Evolutionary conservation across 257 asterid genomes (phyloP).

Genomic region (Solanum habrochaites): DNA sequence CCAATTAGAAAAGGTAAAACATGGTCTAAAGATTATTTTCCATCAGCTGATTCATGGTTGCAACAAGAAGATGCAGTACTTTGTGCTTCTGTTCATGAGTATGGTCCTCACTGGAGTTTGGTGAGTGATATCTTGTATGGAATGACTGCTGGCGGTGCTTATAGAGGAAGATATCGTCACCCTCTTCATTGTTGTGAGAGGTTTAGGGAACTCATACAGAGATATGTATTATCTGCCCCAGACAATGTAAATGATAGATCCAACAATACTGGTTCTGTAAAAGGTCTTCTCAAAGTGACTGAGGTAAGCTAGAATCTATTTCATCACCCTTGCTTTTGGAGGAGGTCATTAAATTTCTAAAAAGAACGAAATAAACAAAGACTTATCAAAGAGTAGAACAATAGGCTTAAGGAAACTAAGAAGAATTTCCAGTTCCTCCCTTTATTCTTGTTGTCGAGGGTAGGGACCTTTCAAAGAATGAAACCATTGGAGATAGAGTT

Average conservation of each 20-base stretch:
- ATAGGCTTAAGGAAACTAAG: not conserved
- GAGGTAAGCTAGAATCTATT: constrained; percentile 47
- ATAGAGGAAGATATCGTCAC: constrained; percentile 78
- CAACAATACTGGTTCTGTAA: constrained; percentile 44
- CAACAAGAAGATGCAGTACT: constrained; percentile 74
- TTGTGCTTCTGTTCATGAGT: constrained; percentile 76
- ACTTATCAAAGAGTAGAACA: not conserved
- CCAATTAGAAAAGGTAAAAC: constrained; percentile 50
- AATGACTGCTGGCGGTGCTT: constrained; percentile 67
- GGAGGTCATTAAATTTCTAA: not conserved
- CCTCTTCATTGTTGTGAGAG: constrained; percentile 93
- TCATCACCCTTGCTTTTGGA: not conserved
- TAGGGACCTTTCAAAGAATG: not conserved
- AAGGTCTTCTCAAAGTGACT: constrained; percentile 76
- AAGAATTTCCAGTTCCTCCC: not conserved
- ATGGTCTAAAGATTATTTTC: constrained; percentile 59
- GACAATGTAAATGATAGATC: constrained; percentile 64
- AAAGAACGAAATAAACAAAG: not conserved
- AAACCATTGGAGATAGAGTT: not conserved
- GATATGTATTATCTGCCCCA: constrained; percentile 50
- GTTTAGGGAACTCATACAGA: constrained; percentile 80
- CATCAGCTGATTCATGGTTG: constrained; percentile 75
- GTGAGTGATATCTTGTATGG: constrained; percentile 74
- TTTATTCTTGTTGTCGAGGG: not conserved
- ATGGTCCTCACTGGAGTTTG: constrained; percentile 87